Conservation (phyloP, 1,139 yeast genomes). For the Kurtzmaniella quercitrusa region DNA sequence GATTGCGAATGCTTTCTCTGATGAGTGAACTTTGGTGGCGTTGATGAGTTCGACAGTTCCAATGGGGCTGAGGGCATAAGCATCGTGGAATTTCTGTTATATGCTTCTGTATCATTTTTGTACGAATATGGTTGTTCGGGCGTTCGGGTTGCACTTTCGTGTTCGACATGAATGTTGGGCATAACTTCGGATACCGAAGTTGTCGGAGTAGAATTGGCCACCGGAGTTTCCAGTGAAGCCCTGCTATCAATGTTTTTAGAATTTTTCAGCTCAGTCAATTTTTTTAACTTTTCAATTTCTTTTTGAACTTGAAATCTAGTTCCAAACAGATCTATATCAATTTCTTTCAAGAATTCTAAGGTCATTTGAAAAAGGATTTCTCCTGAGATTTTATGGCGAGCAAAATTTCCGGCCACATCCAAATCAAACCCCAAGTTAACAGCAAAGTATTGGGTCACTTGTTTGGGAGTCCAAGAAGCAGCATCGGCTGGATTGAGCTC, state of each 20-base stretch:
- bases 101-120: constrained; percentile 2
- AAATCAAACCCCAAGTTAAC: constrained; percentile 66
- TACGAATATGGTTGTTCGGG: constrained; percentile 2
- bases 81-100: constrained; percentile 8
- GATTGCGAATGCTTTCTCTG: constrained; percentile 50
- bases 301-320: constrained; percentile 89
- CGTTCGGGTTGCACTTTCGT: constrained; percentile 1
- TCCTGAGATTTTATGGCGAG: constrained; percentile 87
- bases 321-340: constrained; percentile 90
- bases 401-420: constrained; percentile 71
- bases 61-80: constrained; percentile 17
- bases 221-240: background rate
- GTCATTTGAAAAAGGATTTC: constrained; percentile 80
- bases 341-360: constrained; percentile 78
- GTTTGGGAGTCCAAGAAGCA: constrained; percentile 76
- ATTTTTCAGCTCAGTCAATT: constrained; percentile 8
- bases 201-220: constrained; percentile 1
- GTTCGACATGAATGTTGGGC: background rate
- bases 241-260: background rate
- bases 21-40: constrained; percentile 19
- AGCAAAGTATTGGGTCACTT: constrained; percentile 76
- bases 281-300: constrained; percentile 72
- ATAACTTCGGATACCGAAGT: constrained; percentile 1
- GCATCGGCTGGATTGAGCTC: constrained; percentile 50
- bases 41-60: constrained; percentile 8